Conservation (phyloP, 306 rosid genomes). For the Acmispon strigosus region DNA sequence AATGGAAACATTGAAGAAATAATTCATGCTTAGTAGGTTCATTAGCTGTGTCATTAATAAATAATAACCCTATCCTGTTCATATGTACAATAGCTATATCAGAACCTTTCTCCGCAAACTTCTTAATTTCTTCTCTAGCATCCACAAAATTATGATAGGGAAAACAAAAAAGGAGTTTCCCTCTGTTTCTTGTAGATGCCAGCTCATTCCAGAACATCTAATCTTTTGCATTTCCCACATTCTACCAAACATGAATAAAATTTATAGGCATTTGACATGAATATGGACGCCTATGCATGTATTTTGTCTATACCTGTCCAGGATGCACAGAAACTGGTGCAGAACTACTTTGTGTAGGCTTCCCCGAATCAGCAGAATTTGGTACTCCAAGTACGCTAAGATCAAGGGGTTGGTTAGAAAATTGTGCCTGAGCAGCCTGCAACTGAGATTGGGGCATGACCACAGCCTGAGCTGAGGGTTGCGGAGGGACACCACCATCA, state of each 20-base stretch:
- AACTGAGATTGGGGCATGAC: slow-evolving; percentile 36
- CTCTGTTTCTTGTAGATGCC: neutral
- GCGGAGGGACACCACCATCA: slow-evolving; percentile 96
- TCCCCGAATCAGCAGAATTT: slow-evolving; percentile 55
- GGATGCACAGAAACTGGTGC: slow-evolving; percentile 83
- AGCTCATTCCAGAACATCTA: slow-evolving; percentile 1
- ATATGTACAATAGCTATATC: neutral
- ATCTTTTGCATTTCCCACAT: neutral
- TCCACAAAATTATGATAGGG: neutral
- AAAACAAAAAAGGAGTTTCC: neutral
- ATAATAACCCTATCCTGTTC: neutral
- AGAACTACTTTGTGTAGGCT: slow-evolving; percentile 39
- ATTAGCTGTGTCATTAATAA: neutral
- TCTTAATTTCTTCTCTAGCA: neutral
- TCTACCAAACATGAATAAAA: neutral
- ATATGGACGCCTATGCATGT: neutral
- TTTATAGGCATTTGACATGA: neutral
- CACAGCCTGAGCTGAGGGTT: slow-evolving; percentile 45
- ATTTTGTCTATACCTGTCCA: slow-evolving; percentile 65
- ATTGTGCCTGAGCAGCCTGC: slow-evolving; percentile 43
- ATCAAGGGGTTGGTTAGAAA: slow-evolving; percentile 82
- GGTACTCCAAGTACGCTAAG: slow-evolving; percentile 77
- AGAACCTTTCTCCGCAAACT: slow-evolving; percentile 6
- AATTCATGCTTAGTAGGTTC: neutral
- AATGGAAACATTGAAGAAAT: neutral